Evolutionary conservation across 2,329 filamentous ascomycete species (phyloP), one percentile per base, ranked within the genome.

Genomic region (Pestalotiopsis sp.): DNA sequence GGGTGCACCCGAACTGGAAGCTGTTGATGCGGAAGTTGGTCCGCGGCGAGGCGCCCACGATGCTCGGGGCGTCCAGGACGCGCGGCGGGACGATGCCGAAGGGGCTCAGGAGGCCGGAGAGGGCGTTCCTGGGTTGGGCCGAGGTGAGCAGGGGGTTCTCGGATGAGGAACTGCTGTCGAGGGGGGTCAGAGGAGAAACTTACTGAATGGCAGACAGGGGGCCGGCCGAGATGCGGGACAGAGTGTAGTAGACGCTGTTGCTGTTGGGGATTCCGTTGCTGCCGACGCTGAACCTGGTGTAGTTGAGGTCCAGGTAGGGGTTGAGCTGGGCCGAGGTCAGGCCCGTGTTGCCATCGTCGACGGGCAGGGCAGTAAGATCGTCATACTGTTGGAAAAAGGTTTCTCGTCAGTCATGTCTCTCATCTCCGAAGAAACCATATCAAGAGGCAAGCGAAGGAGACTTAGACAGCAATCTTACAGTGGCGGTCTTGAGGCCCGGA

Each of bases 271-370:
- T 9, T 7, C 17, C 45, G 17, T n/a, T 52, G 20, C 45, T 52
- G 14, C 4, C 23, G 59, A 62, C 59, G 14, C 36, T 41, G 59
- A 62, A 62, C 13, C 59, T 25, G 36, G 59, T 62, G 17, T 62
- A 62, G 31, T 62, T 62, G 59, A 62, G 59, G 17, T 62, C 59
- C n/a, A 38, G 4, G 36, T 62, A 62, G 23, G 59, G 59, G 17
- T 62, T 62, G 59, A 62, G 31, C n/a, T 40, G 11, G 12, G 12
- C 27, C n/a, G 45, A 52, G 36, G 59, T 62, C 36, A 62, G 14
- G 59, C 59, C 59, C 1, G 59, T 62, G n/a, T 62, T 62, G 27
- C 59, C 59, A 41, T 62, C 59, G n/a, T 62, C 59, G 31, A 62
- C 13, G n/a, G 59, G 31, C 1, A 62, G 14, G 27, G 59, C 31